Conservation (phyloP, 345 rosid species). For the Eucalyptus polyanthemos region DNA sequence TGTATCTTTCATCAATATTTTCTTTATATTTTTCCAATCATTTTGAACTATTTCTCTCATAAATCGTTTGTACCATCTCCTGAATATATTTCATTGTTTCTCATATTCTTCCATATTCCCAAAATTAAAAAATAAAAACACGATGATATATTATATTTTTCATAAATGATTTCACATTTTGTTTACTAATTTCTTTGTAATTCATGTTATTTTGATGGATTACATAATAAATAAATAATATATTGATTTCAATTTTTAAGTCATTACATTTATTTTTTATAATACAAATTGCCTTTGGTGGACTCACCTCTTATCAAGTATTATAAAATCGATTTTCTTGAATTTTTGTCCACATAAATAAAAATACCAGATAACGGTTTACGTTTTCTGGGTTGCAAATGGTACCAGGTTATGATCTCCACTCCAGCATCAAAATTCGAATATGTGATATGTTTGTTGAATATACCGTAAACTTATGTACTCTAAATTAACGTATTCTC, state of each 20-base stretch:
- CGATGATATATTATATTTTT: background rate
- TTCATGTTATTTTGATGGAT: background rate
- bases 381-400: background rate
- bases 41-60: background rate
- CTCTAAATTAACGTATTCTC: background rate
- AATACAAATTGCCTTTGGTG: background rate
- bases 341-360: background rate
- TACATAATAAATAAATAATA: background rate
- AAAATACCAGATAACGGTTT: background rate
- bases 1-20: background rate
- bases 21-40: background rate
- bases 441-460: background rate
- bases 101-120: background rate
- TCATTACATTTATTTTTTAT: background rate
- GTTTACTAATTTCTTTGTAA: background rate
- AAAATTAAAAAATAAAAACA: background rate
- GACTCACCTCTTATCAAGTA: background rate
- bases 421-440: background rate
- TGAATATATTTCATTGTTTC: background rate
- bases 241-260: background rate
- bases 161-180: background rate
- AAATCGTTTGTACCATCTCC: background rate
- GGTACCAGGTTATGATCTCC: background rate
- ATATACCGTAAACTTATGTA: background rate
- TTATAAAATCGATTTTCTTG: background rate